These are phyloP conservation scores for Lichtheimia ramosa DNA, from an alignment of 371 early-diverging fungal species.

Conservation along the genomic window DNA sequence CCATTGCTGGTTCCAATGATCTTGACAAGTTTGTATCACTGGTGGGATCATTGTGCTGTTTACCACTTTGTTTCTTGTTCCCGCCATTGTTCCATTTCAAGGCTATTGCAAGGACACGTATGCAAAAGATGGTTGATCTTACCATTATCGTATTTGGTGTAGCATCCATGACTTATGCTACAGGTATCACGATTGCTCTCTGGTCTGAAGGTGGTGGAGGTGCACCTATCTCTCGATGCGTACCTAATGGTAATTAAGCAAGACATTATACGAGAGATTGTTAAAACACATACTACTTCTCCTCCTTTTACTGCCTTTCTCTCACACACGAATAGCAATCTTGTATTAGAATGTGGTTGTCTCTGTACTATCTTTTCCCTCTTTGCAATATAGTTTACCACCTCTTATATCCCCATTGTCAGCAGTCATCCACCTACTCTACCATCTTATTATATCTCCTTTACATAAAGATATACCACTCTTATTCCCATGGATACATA, in stretches of 20 bases:
- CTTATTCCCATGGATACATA: too few relatives aligned
- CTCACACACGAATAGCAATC: too few relatives aligned
- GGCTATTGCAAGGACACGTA: slow-evolving; percentile 49
- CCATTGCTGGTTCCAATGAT: slow-evolving; percentile 72
- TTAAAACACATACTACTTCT: too few relatives aligned
- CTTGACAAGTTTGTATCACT: slow-evolving; percentile 85
- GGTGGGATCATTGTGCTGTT: slow-evolving; percentile 67
- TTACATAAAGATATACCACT: too few relatives aligned
- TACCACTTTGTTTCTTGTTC: slow-evolving; percentile 78
- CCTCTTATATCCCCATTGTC: too few relatives aligned
- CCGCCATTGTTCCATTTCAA: slow-evolving; percentile 82
- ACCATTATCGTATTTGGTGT: slow-evolving; percentile 72
- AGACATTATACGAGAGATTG: not conserved
- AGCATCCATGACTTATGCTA: slow-evolving; percentile 75
- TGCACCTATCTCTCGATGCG: slow-evolving; percentile 42
- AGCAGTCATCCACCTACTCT: too few relatives aligned
- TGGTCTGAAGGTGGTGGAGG: slow-evolving; percentile 55
- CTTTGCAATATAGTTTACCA: too few relatives aligned
- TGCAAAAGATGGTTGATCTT: slow-evolving; percentile 48
- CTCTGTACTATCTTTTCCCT: too few relatives aligned
- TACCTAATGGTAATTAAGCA: slow-evolving; percentile 19
- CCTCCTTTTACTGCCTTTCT: too few relatives aligned
- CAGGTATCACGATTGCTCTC: slow-evolving; percentile 68
- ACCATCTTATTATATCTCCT: too few relatives aligned
- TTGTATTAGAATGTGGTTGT: too few relatives aligned